Evolutionary conservation across 2,329 filamentous ascomycete genomes (phyloP), one percentile per base, ranked within the genome.

Genomic region (Parasarocladium wereldwijsianum): DNA sequence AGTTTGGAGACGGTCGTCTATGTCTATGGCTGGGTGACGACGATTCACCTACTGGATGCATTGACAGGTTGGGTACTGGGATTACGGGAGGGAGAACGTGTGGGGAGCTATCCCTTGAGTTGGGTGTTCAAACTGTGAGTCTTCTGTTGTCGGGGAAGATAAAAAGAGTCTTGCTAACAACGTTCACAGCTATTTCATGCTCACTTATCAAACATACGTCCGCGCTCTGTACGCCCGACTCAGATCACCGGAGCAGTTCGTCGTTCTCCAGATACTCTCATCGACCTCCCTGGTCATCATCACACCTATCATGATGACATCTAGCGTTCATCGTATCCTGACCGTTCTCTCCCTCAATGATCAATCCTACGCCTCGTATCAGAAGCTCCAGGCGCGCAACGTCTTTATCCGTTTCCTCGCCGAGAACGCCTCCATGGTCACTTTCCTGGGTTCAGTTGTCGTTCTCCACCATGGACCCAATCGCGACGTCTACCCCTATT

Each of bases 191-290:
- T 76, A 76, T 49, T 77, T 76, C 46, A 70, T 70, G 58, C 52
- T 78, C 30, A 79, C 74, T 5, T 79, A 79, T 49, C 73, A 79
- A 50, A 78, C 73, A 4, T 79, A 78, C 50, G 74, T 79, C 9
- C 70, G 74, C 31, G 71, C 74, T 8, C 51, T 79, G 34, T 79
- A 79, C 45, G 74, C 74, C 10, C 70, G 74, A 12, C 64, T 79
- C 10, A 71, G 74, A 37, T 73, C 68, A 5, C 74, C 72, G 1
- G 51, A 58, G 22, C 72, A 78, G 49, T 79, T 79, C 52, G 59
- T 77, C 34, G 59, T 67, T 39, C 67, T 79, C 21, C 74, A 79
- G 47, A 50, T 71, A 11, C 57, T 79, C 36, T 77, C 72, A 1
- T 76, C 70, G 12, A 64, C 66, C 8, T 60, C 65, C 32, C 63